phyloP scores from a whole-genome alignment of 192 early-diverging fungal genomes.

The Linnemannia schmuckeri region DNA sequence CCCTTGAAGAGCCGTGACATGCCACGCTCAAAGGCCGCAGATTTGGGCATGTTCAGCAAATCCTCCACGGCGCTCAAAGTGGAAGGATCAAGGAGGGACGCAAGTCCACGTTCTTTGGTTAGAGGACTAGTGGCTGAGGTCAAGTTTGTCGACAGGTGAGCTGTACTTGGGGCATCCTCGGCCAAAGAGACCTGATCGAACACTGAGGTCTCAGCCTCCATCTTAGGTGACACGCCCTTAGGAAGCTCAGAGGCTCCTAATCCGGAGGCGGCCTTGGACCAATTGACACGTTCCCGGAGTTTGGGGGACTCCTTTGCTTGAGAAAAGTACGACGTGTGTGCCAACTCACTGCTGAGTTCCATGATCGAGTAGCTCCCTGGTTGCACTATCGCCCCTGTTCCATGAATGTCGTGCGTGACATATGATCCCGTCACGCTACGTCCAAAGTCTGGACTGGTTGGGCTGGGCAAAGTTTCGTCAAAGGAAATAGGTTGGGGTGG shows the following conservation, averaged over 20 bases:
- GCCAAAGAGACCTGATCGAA: slow-evolving; percentile 48
- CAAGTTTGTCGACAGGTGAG: too few relatives aligned
- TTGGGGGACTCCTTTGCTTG: slow-evolving; percentile 27
- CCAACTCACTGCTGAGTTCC: slow-evolving; percentile 22
- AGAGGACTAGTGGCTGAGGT: background rate
- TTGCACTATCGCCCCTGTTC: background rate
- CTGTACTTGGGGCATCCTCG: slow-evolving; percentile 14
- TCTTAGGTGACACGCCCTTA: background rate
- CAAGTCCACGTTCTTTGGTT: slow-evolving; percentile 28
- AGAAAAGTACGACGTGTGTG: slow-evolving; percentile 26
- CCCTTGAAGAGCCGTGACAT: slow-evolving; percentile 48
- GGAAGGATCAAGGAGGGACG: slow-evolving; percentile 33
- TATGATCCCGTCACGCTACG: background rate
- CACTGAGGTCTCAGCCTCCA: slow-evolving; percentile 2
- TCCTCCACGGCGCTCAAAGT: slow-evolving; percentile 50
- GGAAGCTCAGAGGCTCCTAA: background rate
- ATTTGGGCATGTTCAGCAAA: slow-evolving; percentile 50
- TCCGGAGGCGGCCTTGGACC: background rate
- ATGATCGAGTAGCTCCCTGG: slow-evolving; percentile 38
- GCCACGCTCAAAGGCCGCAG: slow-evolving; percentile 49
- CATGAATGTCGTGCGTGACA: background rate
- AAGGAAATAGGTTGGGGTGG: slow-evolving; percentile 16
- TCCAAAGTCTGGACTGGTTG: slow-evolving; percentile 13
- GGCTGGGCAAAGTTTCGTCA: background rate
- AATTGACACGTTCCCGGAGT: slow-evolving; percentile 3